Evolutionary conservation across 148 eudicot genomes (phyloP), one percentile per base, ranked within the genome.

Genomic region (Silene uniflora): DNA sequence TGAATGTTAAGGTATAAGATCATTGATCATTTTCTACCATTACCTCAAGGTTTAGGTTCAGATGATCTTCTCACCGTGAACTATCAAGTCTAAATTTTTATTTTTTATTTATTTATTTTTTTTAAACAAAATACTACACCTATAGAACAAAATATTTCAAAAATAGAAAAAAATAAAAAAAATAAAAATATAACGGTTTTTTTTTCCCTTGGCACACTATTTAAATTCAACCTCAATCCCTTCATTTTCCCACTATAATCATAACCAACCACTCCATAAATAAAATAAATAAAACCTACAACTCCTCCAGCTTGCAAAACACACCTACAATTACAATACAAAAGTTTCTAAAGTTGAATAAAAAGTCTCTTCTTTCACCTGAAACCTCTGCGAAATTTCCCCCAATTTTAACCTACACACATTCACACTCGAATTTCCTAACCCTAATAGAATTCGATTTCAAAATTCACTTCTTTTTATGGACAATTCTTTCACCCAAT

Each of bases 331-430:
- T 52, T 3, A 52, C 14, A 52, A 52, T 52, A 52, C 56, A 52
- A 52, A 8, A n/a, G 5, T 65, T 25, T 27, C 32, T 65, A 29
- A 65, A 65, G 69, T 65, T 64, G 13, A 67, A 29, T 29, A 66
- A 27, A 35, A 18, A 18, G 35, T 13, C 54, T 25, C 13, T 70
- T 70, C 54, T 22, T 47, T 69, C 7, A 70, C 39, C 39, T 21
- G 73, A 70, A 70, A 70, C 35, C 59, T 23, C 73, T 12, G 0
- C 39, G 73, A 71, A 71, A 71, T 71, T 71, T 71, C 73, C 73
- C 73, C 62, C 59, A 47, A 71, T 23, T 71, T 71, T 71, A 54
- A 71, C 73, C 73, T 39, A 39, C 44, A 39, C 7, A 39, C 44
- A 39, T 39, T 6, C 44, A 39, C 44, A 39, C 44, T 39, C 44